Evolutionary conservation across 352 stramenopile species (phyloP).

Genomic region (Phytophthora capsici): DNA sequence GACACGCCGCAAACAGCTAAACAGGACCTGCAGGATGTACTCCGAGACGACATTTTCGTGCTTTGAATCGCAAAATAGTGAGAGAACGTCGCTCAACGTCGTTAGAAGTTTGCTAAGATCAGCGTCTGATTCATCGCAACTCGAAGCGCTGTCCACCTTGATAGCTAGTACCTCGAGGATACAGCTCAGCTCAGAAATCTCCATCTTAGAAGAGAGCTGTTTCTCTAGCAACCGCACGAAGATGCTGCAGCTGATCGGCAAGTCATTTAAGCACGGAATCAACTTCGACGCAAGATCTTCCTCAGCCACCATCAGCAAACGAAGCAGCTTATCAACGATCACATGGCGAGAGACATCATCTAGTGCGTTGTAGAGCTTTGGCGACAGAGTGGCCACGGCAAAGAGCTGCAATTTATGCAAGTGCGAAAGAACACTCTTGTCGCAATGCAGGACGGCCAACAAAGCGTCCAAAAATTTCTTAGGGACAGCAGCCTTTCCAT

Average conservation of each 20-base stretch:
- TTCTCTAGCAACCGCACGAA: slow-evolving; percentile 64
- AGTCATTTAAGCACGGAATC: slow-evolving; percentile 54
- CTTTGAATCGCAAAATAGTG: slow-evolving; percentile 59
- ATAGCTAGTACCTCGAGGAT: slow-evolving; percentile 81
- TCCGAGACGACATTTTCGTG: slow-evolving; percentile 69
- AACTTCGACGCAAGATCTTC: slow-evolving; percentile 64
- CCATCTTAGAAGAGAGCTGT: slow-evolving; percentile 35
- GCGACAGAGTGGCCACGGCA: slow-evolving; percentile 46
- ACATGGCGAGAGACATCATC: slow-evolving; percentile 58
- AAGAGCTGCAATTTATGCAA: slow-evolving; percentile 56
- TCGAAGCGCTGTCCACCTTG: slow-evolving; percentile 58
- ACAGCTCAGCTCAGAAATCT: slow-evolving; percentile 67
- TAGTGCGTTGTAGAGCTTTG: slow-evolving; percentile 50
- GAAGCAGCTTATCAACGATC: slow-evolving; percentile 56
- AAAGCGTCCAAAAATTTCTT: slow-evolving; percentile 69
- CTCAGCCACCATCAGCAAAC: slow-evolving; percentile 66
- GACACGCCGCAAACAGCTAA: slow-evolving; percentile 74
- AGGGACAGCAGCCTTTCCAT: slow-evolving; percentile 35
- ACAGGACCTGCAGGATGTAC: slow-evolving; percentile 85
- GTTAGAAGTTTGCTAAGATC: slow-evolving; percentile 56
- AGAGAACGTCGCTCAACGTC: slow-evolving; percentile 63
- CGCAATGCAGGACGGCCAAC: slow-evolving; percentile 48
- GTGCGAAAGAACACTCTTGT: slow-evolving; percentile 37
- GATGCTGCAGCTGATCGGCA: slow-evolving; percentile 60
- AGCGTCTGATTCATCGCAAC: slow-evolving; percentile 29